phyloP scores from a whole-genome alignment of 2,329 filamentous ascomycete species.

The Cryphonectria naterciae region DNA sequence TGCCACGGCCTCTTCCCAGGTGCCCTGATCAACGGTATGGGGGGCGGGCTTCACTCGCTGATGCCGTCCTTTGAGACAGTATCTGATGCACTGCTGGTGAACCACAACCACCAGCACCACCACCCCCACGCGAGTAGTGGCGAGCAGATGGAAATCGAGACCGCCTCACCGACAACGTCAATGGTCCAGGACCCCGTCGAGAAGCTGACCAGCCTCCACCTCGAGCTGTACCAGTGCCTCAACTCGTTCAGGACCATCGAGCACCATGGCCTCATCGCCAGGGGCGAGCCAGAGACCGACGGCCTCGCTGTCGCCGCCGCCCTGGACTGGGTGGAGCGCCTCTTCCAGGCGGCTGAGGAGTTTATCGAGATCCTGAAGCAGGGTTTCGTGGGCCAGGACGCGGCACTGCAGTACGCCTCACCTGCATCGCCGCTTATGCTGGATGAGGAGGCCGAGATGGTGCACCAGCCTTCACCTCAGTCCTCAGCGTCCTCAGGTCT shows the following conservation, averaged over 20 bases:
- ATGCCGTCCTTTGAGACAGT: not conserved
- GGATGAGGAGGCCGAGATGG: not conserved
- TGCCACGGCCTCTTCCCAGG: not conserved
- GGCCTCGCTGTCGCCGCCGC: not conserved
- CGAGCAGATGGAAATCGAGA: not conserved
- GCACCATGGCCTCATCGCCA: not conserved
- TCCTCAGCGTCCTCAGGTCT: not conserved
- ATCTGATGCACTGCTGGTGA: not conserved
- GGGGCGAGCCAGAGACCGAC: not conserved
- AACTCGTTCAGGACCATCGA: constrained; percentile 9
- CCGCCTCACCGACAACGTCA: not conserved
- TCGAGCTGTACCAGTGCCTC: constrained; percentile 15
- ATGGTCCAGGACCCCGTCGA: constrained; percentile 10
- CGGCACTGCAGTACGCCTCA: not conserved
- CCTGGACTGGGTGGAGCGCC: constrained; percentile 10
- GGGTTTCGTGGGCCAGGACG: not conserved
- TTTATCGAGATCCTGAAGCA: constrained; percentile 9
- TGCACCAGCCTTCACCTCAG: not conserved
- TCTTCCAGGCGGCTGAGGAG: constrained; percentile 8
- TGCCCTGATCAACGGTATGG: not conserved
- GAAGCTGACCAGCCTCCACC: constrained; percentile 8
- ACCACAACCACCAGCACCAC: not conserved
- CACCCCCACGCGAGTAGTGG: not conserved
- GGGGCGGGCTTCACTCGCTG: not conserved
- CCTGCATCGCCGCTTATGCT: constrained; percentile 1